Evolutionary conservation across 192 early-diverging fungal genomes (phyloP).

Genomic region (Coemansia sp.): DNA sequence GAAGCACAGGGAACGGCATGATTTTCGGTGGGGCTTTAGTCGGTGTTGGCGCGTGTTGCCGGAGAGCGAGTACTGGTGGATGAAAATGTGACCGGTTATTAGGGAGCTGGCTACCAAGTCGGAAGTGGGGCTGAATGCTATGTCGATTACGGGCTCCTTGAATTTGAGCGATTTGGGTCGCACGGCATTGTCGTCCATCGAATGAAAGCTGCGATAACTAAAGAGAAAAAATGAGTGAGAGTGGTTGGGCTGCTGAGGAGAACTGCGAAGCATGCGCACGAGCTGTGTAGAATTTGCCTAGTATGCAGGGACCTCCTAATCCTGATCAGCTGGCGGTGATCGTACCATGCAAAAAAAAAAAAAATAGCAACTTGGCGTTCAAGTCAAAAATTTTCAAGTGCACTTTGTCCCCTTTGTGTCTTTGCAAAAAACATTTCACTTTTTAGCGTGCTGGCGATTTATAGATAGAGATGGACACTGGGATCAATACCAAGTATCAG

Average conservation of each 20-base stretch:
- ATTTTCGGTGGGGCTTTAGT: constrained; percentile 69
- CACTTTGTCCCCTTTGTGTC: not conserved
- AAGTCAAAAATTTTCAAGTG: not conserved
- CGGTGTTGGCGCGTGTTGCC: constrained; percentile 45
- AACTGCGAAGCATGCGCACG: not conserved
- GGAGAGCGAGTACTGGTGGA: constrained; percentile 39
- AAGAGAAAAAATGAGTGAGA: not conserved
- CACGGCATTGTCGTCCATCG: constrained; percentile 46
- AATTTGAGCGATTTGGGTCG: constrained; percentile 52
- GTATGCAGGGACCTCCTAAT: constrained; percentile 5
- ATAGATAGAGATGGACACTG: constrained; percentile 1
- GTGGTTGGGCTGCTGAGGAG: not conserved
- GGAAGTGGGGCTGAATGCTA: constrained; percentile 40
- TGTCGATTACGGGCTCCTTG: constrained; percentile 52
- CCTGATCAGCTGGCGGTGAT: not conserved
- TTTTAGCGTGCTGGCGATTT: not conserved
- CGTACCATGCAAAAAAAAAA: not conserved
- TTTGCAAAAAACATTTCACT: not conserved
- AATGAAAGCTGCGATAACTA: not conserved
- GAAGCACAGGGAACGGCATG: constrained; percentile 82
- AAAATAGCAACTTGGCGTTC: not conserved
- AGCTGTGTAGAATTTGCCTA: not conserved
- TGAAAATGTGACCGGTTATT: constrained; percentile 52
- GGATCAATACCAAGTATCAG: constrained; percentile 29
- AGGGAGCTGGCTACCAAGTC: constrained; percentile 51